Evolutionary conservation across 2,329 filamentous ascomycete species (phyloP).

Genomic region (Xylariaceae sp.): DNA sequence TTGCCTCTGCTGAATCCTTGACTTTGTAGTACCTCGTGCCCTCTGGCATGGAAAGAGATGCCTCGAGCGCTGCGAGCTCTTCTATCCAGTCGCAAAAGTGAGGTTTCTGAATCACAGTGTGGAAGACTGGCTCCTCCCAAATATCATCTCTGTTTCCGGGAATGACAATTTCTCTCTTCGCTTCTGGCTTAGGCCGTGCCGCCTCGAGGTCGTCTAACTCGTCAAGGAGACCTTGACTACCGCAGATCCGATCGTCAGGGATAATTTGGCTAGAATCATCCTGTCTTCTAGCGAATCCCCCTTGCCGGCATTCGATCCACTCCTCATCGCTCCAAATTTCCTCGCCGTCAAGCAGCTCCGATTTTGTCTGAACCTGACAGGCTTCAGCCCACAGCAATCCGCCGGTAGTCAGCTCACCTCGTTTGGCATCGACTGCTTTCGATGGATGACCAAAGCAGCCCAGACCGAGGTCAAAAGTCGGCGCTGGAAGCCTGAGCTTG

Average conservation of each 20-base stretch:
- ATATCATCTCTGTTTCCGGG: slow-evolving; percentile 6
- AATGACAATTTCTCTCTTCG: not conserved
- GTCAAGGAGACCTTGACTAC: slow-evolving; percentile 11
- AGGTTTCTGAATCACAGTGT: not conserved
- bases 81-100: slow-evolving; percentile 21
- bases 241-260: not conserved
- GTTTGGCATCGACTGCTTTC: slow-evolving; percentile 10
- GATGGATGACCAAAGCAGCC: slow-evolving; percentile 16
- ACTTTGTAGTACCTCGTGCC: slow-evolving; percentile 20
- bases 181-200: not conserved
- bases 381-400: slow-evolving; percentile 3
- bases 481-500: not conserved
- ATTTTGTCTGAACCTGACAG: slow-evolving; percentile 4
- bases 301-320: slow-evolving; percentile 1
- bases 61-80: slow-evolving; percentile 19
- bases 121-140: slow-evolving; percentile 2
- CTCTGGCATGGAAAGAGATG: slow-evolving; percentile 9
- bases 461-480: slow-evolving; percentile 19
- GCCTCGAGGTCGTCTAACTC: slow-evolving; percentile 19
- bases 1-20: not conserved
- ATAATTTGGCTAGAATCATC: not conserved
- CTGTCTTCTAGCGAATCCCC: not conserved
- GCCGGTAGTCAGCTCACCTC: not conserved
- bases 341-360: slow-evolving; percentile 11
- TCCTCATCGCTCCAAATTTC: slow-evolving; percentile 6